A percentile compares a stretch with the other conserved stretches of the same genome.
phyloP scores from a whole-genome alignment of 1,284 basidiomycete species.

The Schizophyllum amplum region DNA sequence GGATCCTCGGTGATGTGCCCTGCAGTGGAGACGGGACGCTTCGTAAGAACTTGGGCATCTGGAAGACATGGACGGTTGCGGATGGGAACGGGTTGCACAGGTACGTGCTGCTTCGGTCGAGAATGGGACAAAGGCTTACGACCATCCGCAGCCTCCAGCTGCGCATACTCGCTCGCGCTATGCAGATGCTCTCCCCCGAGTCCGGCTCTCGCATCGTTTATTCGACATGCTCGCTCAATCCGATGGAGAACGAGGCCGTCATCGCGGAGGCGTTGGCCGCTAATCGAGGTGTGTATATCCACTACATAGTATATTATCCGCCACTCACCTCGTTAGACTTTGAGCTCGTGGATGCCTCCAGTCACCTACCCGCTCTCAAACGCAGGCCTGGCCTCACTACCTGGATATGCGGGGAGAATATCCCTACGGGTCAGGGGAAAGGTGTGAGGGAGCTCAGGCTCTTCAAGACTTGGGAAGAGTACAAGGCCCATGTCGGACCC shows the following conservation, averaged over 20 bases:
- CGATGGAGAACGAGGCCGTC: constrained; percentile 96
- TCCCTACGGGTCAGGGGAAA: neutral
- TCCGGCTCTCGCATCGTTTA: constrained; percentile 86
- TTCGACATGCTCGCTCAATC: constrained; percentile 97
- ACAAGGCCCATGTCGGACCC: constrained; percentile 44
- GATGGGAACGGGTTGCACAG: constrained; percentile 89
- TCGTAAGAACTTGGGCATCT: constrained; percentile 92
- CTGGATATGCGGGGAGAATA: constrained; percentile 37
- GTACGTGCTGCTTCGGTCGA: constrained; percentile 34
- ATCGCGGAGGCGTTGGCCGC: constrained; percentile 76
- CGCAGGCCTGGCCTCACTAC: constrained; percentile 67
- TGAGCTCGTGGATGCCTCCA: constrained; percentile 75
- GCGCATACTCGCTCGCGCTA: constrained; percentile 86
- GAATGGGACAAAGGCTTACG: neutral
- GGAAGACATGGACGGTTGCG: constrained; percentile 86
- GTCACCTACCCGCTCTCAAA: constrained; percentile 62
- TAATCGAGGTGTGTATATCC: constrained; percentile 46
- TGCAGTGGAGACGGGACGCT: constrained; percentile 97
- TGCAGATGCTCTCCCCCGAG: constrained; percentile 74
- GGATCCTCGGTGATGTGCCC: constrained; percentile 95
- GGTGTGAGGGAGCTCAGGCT: constrained; percentile 18
- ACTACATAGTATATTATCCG: neutral
- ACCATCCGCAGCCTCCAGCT: constrained; percentile 59
- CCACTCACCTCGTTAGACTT: constrained; percentile 44
- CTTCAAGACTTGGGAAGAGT: constrained; percentile 39